Evolutionary conservation across 441 rosid species (phyloP).

Genomic region (Lagerstroemia fauriei): DNA sequence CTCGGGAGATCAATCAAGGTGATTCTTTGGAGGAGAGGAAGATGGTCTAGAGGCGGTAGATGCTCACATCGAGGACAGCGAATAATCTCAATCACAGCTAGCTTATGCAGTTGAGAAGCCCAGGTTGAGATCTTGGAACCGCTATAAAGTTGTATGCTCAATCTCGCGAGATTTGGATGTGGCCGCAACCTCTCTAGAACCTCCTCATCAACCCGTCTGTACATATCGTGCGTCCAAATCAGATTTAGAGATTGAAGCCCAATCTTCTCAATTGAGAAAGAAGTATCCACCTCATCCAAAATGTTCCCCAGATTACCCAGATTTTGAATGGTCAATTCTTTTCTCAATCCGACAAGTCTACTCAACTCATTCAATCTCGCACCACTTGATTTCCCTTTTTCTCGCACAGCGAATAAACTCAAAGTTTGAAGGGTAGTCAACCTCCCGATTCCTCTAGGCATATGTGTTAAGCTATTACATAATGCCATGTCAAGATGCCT

Average conservation of each 20-base stretch:
- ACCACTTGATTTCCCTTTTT: neutral
- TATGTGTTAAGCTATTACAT: neutral
- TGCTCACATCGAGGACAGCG: neutral
- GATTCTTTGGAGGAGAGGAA: neutral
- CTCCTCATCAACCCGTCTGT: neutral
- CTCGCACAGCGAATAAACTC: constrained; percentile 11
- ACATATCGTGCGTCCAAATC: no score
- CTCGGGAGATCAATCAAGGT: neutral
- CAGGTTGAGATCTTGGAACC: constrained; percentile 3
- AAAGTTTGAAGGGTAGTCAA: constrained; percentile 18
- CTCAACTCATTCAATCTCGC: neutral
- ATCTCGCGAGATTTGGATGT: neutral
- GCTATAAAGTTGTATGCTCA: neutral
- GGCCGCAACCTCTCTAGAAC: constrained; percentile 16
- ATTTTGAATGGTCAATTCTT: no score
- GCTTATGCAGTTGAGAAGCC: constrained; percentile 8
- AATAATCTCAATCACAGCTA: neutral
- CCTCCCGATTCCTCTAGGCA: constrained; percentile 14
- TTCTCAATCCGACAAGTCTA: neutral
- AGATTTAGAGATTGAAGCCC: no score
- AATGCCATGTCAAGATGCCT: neutral
- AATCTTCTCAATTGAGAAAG: no score
- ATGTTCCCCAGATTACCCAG: no score
- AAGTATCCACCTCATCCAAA: no score
- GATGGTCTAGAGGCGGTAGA: constrained; percentile 1